Evolutionary conservation across 1,284 basidiomycete species (phyloP).

Genomic region (Ganoderma lingzhi): DNA sequence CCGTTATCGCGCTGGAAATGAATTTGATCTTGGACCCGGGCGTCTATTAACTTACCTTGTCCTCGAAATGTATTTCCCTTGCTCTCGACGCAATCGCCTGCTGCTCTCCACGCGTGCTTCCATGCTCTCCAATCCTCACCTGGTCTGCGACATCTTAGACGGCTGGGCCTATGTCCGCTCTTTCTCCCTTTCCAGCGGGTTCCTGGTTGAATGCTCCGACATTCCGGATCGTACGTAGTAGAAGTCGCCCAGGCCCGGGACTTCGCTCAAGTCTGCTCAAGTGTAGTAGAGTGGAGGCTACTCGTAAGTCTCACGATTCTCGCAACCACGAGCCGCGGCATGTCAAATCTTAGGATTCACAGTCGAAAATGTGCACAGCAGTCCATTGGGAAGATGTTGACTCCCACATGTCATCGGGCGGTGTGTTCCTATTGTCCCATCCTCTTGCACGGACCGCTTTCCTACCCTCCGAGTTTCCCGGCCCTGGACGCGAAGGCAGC

Average conservation of each 20-base stretch:
- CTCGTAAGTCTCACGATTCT: too few species aligned
- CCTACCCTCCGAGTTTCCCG: neutral
- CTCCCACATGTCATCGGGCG: constrained; percentile 6
- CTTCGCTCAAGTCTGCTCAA: too few species aligned
- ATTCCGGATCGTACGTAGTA: neutral
- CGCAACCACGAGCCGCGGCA: neutral
- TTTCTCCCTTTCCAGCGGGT: neutral
- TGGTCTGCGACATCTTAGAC: neutral
- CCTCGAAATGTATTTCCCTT: constrained; percentile 11
- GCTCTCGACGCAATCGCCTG: constrained; percentile 2
- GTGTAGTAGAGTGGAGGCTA: too few species aligned
- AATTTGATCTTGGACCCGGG: neutral
- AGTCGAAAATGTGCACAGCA: neutral
- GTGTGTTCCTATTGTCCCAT: constrained; percentile 15
- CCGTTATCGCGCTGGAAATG: neutral
- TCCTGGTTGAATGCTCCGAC: neutral
- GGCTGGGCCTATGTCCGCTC: neutral
- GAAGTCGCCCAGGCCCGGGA: too few species aligned
- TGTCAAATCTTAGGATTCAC: neutral
- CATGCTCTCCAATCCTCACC: neutral
- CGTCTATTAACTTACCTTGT: constrained; percentile 12
- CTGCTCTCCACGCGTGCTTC: neutral
- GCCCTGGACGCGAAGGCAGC: constrained; percentile 6
- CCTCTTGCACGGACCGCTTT: neutral
- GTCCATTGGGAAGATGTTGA: neutral